Percentiles rank a stretch among this genome's conserved stretches.
phyloP scores from a whole-genome alignment of 495 filamentous ascomycete genomes.

The Aeminium ludgeri region DNA sequence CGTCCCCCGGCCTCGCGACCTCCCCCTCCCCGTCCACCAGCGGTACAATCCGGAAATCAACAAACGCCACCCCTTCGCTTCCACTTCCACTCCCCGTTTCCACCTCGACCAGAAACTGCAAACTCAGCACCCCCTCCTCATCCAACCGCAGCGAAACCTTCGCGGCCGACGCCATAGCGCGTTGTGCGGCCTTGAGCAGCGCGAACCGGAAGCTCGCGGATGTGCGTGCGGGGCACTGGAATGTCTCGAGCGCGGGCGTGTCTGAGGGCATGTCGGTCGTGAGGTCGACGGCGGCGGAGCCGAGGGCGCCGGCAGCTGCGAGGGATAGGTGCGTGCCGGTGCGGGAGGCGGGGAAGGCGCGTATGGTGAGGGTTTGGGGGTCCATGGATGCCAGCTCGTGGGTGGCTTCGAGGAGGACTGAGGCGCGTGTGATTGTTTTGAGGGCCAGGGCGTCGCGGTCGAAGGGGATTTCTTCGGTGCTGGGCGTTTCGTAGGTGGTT shows the following conservation, averaged over 20 bases:
- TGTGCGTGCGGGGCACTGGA: conserved; percentile 36
- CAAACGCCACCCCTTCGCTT: conserved; percentile 40
- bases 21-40: conserved; percentile 45
- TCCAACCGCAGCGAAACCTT: conserved; percentile 88
- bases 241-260: conserved; percentile 48
- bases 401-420: conserved; percentile 70
- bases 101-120: conserved; percentile 92
- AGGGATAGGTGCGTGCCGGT: conserved; percentile 57
- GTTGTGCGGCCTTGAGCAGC: conserved; percentile 61
- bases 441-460: conserved; percentile 60
- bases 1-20: too few species aligned
- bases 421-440: conserved; percentile 86
- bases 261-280: conserved; percentile 25
- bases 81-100: conserved; percentile 28
- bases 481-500: conserved; percentile 60
- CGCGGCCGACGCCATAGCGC: conserved; percentile 77
- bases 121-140: conserved; percentile 69
- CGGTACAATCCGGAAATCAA: conserved; percentile 66
- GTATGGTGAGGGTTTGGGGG: conserved; percentile 44
- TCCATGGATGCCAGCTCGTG: conserved; percentile 60
- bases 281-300: conserved; percentile 72
- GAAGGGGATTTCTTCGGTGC: conserved; percentile 61
- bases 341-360: conserved; percentile 32
- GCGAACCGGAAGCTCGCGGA: conserved; percentile 60
- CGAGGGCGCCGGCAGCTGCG: conserved; percentile 55